Evolutionary conservation across 371 early-diverging fungal species (phyloP).

Genomic region (Apophysomyces ossiformis): DNA sequence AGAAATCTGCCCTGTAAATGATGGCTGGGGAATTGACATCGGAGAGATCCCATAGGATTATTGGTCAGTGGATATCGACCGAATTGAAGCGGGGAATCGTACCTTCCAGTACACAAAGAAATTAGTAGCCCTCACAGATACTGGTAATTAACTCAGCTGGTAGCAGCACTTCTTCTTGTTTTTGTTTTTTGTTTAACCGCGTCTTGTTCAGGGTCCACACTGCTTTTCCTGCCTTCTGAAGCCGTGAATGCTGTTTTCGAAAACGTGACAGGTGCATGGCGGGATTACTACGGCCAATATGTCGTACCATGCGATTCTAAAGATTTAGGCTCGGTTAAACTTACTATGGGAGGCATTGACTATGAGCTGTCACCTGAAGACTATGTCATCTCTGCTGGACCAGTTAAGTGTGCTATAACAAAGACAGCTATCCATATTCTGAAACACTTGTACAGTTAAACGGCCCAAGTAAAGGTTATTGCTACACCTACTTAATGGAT

Average conservation of each 20-base stretch:
- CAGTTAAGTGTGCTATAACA: slow-evolving; percentile 24
- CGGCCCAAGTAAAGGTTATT: slow-evolving; percentile 16
- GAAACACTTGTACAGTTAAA: slow-evolving; percentile 15
- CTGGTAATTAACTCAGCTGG: slow-evolving; percentile 25
- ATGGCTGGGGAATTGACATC: background rate
- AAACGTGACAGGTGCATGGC: slow-evolving; percentile 19
- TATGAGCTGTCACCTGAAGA: slow-evolving; percentile 32
- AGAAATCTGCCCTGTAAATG: background rate
- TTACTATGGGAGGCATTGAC: slow-evolving; percentile 26
- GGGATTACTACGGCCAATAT: slow-evolving; percentile 33
- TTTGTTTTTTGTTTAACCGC: too few relatives aligned
- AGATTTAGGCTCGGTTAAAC: slow-evolving; percentile 27
- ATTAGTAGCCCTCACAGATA: slow-evolving; percentile 41
- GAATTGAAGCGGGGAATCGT: slow-evolving; percentile 27
- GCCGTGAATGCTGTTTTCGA: slow-evolving; percentile 25
- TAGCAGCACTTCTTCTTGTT: too few relatives aligned
- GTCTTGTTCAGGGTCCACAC: slow-evolving; percentile 32
- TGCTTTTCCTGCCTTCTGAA: slow-evolving; percentile 36
- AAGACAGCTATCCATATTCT: background rate
- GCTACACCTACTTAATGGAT: slow-evolving; percentile 47
- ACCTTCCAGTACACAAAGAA: slow-evolving; percentile 6
- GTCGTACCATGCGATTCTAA: slow-evolving; percentile 37
- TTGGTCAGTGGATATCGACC: slow-evolving; percentile 48
- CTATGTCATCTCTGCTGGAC: slow-evolving; percentile 37
- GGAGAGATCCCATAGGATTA: slow-evolving; percentile 32